phyloP scores from a whole-genome alignment of 2,329 filamentous ascomycete species.

The Canariomyces notabilis region DNA sequence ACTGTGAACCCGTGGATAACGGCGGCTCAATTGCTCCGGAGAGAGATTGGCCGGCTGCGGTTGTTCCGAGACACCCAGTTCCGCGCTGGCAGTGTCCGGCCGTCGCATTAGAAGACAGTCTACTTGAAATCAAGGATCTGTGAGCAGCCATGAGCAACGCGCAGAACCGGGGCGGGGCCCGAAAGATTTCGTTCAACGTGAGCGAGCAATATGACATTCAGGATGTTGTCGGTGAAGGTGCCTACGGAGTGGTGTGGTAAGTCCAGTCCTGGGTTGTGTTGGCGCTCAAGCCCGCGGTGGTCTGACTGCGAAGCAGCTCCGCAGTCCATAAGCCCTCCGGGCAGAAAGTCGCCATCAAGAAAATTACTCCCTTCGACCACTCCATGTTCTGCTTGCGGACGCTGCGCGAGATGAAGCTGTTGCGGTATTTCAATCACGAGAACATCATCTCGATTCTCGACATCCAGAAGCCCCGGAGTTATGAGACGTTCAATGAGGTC shows the following conservation, averaged over 20 bases:
- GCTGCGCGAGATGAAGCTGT: slow-evolving; percentile 96
- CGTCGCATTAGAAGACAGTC: neutral
- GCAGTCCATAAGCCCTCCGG: slow-evolving; percentile 96
- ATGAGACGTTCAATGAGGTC: slow-evolving; percentile 93
- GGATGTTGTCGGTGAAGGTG: slow-evolving; percentile 97
- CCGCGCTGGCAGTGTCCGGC: neutral
- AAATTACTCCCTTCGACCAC: slow-evolving; percentile 98
- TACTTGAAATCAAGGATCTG: slow-evolving; percentile 1
- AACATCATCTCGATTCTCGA: slow-evolving; percentile 99
- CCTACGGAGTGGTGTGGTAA: slow-evolving; percentile 97
- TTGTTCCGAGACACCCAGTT: neutral
- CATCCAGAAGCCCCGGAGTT: slow-evolving; percentile 96
- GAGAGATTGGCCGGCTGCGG: neutral
- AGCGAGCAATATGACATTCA: slow-evolving; percentile 99
- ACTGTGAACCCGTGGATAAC: neutral
- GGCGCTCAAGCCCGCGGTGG: neutral
- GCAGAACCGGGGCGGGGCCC: slow-evolving; percentile 57
- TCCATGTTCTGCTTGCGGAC: slow-evolving; percentile 98
- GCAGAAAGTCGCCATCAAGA: slow-evolving; percentile 99
- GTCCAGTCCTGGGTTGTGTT: slow-evolving; percentile 29
- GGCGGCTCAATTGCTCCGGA: neutral
- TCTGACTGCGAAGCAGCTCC: slow-evolving; percentile 56
- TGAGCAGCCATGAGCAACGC: slow-evolving; percentile 49
- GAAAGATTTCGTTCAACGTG: slow-evolving; percentile 99
- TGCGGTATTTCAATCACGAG: slow-evolving; percentile 99